Base-by-base conservation (phyloP, 225 moss, liverwort and hornwort genomes). In the Pseudisothecium myosuroides region DNA sequence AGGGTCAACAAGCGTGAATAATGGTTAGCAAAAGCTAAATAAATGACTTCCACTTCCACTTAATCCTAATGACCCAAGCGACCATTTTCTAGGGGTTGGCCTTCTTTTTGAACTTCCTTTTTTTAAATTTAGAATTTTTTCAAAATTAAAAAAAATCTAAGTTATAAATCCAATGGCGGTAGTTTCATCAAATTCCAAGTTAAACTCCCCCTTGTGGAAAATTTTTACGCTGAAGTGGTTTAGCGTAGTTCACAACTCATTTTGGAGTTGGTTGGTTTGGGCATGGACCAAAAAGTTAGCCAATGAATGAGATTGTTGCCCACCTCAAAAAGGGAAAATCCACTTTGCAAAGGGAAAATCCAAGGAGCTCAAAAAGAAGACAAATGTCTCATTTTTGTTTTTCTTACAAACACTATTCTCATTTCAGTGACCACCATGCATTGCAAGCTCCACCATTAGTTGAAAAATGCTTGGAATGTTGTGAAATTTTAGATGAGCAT, bases 11-110 rank as follows among this genome's bases (percentile, higher is more conserved):
- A 43, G 16, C 0, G 0, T 71, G 14, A 71, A 26, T 26, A 9
- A 73, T 0, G 6, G 12, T 49, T 11, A 49, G 11, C 6, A 6
- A 20, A 75, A 75, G 19, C 5, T 31, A 74, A 74, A 47, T 47
- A 31, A 47, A 47, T 29, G 7, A 19, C 19, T 50, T 32, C 10
- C 1, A 1, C 7, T 17, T 4, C 4, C 0, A 0, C 11, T 47
- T 17, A 26, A 66, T 4, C 9, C 19, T 66, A 9, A 36, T 19
- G 19, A 19, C 19, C 12, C 5, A 19, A 37, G 20, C 5, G 1
- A 36, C 10, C 36, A 19, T 66, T 66, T 66, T 66, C 9, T 10
- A 0, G 19, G 10, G 4, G 3, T 0, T 66, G 19, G 1, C 11
- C 19, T 3, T 37, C 23, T 26, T 60, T 36, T 17, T 3, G 36